A percentile compares a stretch with the other conserved stretches of the same genome.
phyloP scores from a whole-genome alignment of 129 eudicot genomes.

The Deinandra increscens region DNA sequence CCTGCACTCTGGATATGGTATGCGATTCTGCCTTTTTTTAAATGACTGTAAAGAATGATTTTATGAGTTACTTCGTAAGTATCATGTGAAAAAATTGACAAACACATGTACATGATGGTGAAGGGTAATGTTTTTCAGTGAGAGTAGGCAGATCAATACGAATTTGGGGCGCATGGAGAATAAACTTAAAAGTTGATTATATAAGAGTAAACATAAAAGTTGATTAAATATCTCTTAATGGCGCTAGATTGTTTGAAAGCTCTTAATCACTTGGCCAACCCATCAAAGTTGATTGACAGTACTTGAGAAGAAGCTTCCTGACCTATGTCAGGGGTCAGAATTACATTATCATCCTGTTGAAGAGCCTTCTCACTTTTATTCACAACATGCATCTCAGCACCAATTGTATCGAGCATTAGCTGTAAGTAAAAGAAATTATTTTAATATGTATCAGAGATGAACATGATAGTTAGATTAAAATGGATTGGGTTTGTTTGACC shows the following conservation, averaged over 20 bases:
- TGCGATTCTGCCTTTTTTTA: no score
- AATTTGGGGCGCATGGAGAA: constrained; percentile 81
- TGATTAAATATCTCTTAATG: no score
- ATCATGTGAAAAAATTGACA: no score
- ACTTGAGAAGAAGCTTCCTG: constrained; percentile 77
- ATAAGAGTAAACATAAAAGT: no score
- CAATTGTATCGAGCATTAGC: constrained; percentile 99
- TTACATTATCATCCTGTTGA: constrained; percentile 64
- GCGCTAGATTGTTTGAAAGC: no score
- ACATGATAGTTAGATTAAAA: neutral
- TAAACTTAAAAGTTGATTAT: no score
- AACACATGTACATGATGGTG: no score
- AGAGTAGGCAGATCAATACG: constrained; percentile 88
- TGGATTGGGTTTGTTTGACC: no score
- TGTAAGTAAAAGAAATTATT: constrained; percentile 25
- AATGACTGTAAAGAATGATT: no score
- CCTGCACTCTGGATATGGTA: no score
- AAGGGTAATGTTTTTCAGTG: no score
- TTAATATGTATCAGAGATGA: neutral
- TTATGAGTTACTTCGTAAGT: no score
- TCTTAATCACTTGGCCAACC: constrained; percentile 80
- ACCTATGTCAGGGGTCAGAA: constrained; percentile 77
- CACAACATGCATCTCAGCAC: constrained; percentile 74
- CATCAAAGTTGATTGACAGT: constrained; percentile 79
- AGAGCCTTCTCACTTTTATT: constrained; percentile 74